Evolutionary conservation across 176 grass and related monocot species (phyloP).

Genomic region (Phoenix roebelenii): DNA sequence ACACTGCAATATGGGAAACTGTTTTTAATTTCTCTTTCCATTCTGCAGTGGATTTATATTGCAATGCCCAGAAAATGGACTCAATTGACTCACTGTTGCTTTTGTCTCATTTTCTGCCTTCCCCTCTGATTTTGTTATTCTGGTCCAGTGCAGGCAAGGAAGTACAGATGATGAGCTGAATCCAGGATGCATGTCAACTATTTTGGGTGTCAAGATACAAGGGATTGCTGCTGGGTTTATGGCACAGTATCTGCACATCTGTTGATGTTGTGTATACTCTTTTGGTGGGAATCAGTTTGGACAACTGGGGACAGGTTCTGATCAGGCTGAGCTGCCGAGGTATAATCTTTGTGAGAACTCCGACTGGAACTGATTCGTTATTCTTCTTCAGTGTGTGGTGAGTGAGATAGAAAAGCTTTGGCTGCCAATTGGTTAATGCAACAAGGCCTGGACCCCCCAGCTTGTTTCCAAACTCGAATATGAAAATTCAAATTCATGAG

Average conservation of each 20-base stretch:
- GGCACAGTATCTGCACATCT: slow-evolving; percentile 91
- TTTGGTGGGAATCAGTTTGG: slow-evolving; percentile 97
- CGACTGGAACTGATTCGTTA: no score
- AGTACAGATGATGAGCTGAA: slow-evolving; percentile 78
- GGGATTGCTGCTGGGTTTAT: slow-evolving; percentile 72
- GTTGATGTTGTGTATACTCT: slow-evolving; percentile 80
- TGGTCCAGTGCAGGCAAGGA: slow-evolving; percentile 73
- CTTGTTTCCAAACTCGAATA: no score
- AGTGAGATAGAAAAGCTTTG: neutral
- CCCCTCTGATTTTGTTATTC: slow-evolving; percentile 21
- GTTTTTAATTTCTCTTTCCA: neutral
- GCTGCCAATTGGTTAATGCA: no score
- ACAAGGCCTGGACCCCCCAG: no score
- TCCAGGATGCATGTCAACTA: slow-evolving; percentile 79
- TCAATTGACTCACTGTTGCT: neutral
- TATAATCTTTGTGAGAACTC: slow-evolving; percentile 6
- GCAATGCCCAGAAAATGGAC: neutral
- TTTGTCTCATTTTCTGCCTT: neutral
- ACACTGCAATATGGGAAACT: slow-evolving; percentile 12
- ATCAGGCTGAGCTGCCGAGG: slow-evolving; percentile 98
- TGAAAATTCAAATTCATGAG: no score
- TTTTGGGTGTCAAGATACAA: slow-evolving; percentile 78
- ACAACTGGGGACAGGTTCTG: slow-evolving; percentile 84
- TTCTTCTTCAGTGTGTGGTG: no score
- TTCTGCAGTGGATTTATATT: neutral